These are phyloP conservation scores for Cercophora sp. DNA, from an alignment of 495 filamentous ascomycete species.

Conservation along the genomic window DNA sequence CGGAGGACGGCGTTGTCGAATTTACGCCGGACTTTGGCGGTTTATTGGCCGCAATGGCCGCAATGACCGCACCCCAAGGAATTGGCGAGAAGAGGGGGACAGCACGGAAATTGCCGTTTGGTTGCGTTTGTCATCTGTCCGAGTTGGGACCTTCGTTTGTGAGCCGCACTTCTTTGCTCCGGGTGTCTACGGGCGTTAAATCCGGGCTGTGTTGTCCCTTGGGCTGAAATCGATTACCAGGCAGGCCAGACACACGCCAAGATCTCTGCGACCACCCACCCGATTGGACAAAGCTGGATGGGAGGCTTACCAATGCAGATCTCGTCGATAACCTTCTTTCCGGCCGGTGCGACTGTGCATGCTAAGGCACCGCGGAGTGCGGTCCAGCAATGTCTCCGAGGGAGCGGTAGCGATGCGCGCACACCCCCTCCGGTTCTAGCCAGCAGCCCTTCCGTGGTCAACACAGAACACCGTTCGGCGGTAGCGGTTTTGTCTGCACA, in stretches of 20 bases:
- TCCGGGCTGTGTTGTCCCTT: background rate
- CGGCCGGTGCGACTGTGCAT: no score
- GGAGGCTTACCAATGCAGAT: background rate
- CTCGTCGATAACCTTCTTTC: constrained; percentile 9
- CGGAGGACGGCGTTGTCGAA: background rate
- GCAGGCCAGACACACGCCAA: no score
- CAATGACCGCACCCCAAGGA: no score
- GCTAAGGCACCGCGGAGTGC: background rate
- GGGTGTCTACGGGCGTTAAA: background rate
- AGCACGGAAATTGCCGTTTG: no score
- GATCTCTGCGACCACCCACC: no score
- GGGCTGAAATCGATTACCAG: background rate
- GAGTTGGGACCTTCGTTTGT: no score
- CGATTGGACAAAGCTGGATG: no score
- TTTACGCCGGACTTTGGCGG: background rate
- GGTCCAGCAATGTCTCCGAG: background rate
- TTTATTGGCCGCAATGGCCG: background rate
- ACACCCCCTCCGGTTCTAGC: background rate
- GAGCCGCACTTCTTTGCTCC: no score
- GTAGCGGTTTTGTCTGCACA: background rate
- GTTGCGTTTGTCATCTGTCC: background rate
- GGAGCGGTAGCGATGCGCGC: background rate
- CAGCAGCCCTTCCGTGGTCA: no score
- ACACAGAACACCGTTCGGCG: background rate
- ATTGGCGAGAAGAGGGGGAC: no score